Conservation (phyloP, 2,329 filamentous ascomycete genomes). For the Stemphylium vesicarium region DNA sequence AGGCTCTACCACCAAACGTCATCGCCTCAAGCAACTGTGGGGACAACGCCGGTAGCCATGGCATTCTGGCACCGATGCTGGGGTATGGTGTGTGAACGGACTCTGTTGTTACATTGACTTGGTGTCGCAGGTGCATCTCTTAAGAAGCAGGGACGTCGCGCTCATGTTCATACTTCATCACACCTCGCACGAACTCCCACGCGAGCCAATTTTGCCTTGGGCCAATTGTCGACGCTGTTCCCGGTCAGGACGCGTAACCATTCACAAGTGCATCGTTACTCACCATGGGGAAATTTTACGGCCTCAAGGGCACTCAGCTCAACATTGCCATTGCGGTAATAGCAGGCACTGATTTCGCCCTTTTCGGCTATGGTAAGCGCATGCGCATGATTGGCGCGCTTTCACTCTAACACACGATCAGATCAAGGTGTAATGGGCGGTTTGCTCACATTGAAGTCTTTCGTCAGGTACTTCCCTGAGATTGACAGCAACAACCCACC, state of each 20-base stretch:
- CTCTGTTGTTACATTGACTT: constrained; percentile 13
- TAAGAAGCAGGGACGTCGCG: constrained; percentile 10
- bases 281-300: constrained; percentile 60
- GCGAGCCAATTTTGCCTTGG: background rate
- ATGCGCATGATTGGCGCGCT: background rate
- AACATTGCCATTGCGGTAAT: constrained; percentile 73
- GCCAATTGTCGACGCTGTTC: background rate
- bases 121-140: background rate
- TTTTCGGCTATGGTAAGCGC: constrained; percentile 65
- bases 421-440: constrained; percentile 63
- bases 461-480: constrained; percentile 55
- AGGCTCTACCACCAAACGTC: constrained; percentile 24
- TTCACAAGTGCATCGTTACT: background rate
- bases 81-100: constrained; percentile 7
- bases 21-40: constrained; percentile 15
- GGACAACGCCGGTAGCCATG: constrained; percentile 17
- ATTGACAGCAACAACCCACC: constrained; percentile 50
- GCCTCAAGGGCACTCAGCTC: constrained; percentile 68
- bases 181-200: background rate
- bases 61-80: constrained; percentile 10
- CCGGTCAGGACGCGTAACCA: background rate
- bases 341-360: constrained; percentile 73
- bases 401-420: constrained; percentile 17
- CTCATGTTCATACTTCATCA: background rate
- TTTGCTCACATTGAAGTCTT: constrained; percentile 71